A percentile compares a stretch with the other conserved stretches of the same genome.
Conservation (phyloP, 306 rosid species). For the Trifolium pratense region DNA sequence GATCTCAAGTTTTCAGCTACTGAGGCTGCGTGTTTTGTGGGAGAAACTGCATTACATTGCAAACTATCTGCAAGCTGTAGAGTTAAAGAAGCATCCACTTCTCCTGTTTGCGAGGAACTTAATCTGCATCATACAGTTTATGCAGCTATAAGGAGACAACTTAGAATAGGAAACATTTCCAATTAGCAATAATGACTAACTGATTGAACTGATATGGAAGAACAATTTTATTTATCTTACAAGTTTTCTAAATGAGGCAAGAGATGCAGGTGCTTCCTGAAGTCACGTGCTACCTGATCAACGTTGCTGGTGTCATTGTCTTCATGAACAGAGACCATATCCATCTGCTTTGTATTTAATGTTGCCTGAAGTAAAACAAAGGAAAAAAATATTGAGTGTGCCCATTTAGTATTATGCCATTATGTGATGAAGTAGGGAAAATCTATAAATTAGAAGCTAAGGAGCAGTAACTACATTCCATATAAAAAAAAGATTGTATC, state of each 20-base stretch:
- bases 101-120: conserved; percentile 53
- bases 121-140: conserved; percentile 57
- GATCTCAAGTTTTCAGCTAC: conserved; percentile 58
- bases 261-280: conserved; percentile 61
- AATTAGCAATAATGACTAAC: conserved; percentile 24
- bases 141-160: conserved; percentile 36
- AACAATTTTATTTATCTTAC: conserved; percentile 59
- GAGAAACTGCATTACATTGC: conserved; percentile 54
- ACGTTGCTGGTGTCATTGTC: conserved; percentile 46
- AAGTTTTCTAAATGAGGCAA: conserved; percentile 64
- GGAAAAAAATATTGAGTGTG: conserved; percentile 23
- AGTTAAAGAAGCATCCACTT: conserved; percentile 43
- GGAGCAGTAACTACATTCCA: conserved; percentile 15
- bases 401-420: conserved; percentile 16
- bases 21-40: conserved; percentile 70
- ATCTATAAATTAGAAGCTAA: conserved; percentile 11
- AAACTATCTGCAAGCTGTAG: conserved; percentile 45
- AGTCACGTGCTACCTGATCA: conserved; percentile 60
- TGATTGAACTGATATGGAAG: conserved; percentile 25
- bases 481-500: background rate
- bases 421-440: conserved; percentile 15
- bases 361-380: conserved; percentile 54
- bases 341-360: conserved; percentile 58
- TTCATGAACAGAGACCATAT: conserved; percentile 54
- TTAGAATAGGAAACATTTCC: conserved; percentile 17